These are phyloP conservation scores for Physaria fendleri DNA, from an alignment of 345 rosid genomes.

Conservation along the genomic window DNA sequence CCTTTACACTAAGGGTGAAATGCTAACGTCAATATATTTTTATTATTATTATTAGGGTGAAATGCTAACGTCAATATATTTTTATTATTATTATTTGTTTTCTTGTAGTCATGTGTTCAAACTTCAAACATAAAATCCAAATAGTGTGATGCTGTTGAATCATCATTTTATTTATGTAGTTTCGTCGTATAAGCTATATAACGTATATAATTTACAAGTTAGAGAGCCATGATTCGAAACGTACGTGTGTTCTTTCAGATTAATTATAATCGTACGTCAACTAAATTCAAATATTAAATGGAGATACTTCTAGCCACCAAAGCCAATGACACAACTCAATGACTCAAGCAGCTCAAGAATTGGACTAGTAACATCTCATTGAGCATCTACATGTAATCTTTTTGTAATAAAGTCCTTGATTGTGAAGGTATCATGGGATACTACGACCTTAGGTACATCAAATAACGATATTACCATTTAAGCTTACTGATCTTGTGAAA, in stretches of 20 bases:
- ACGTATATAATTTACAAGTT: not conserved
- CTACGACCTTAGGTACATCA: too few species aligned
- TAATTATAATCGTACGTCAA: slow-evolving; percentile 4
- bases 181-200: not conserved
- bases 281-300: too few species aligned
- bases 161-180: slow-evolving; percentile 14
- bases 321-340: not conserved
- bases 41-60: slow-evolving; percentile 17
- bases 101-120: not conserved
- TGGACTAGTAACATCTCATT: not conserved
- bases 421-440: not conserved
- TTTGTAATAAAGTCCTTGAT: not conserved
- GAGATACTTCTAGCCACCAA: not conserved
- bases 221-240: slow-evolving; percentile 9
- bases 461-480: too few species aligned
- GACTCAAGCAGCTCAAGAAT: not conserved
- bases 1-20: slow-evolving; percentile 30
- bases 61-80: slow-evolving; percentile 33
- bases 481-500: too few species aligned
- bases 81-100: not conserved
- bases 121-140: slow-evolving; percentile 12
- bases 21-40: slow-evolving; percentile 34
- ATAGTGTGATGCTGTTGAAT: too few species aligned
- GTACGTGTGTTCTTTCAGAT: slow-evolving; percentile 14
- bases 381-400: not conserved